These are phyloP conservation scores for Kodamaea anthophila DNA, from an alignment of 1,139 yeast genomes.

Conservation along the genomic window DNA sequence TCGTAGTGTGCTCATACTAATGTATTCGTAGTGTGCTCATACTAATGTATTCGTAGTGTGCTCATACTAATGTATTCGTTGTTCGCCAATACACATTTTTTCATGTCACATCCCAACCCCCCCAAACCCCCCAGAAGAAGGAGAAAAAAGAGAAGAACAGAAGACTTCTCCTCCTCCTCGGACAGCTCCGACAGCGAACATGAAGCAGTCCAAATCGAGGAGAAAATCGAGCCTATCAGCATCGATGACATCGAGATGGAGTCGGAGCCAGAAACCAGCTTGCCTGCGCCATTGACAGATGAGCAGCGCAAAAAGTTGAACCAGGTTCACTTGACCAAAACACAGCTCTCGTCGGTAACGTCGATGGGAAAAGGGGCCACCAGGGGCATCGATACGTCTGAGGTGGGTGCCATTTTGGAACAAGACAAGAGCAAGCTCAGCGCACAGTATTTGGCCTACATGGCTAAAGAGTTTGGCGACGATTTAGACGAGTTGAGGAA, in stretches of 20 bases:
- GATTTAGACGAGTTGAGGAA: constrained; percentile 59
- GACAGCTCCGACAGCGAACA: constrained; percentile 18
- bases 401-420: constrained; percentile 19
- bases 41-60: no score
- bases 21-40: no score
- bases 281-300: constrained; percentile 14
- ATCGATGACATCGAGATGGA: constrained; percentile 37
- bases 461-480: constrained; percentile 55
- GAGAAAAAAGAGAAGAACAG: constrained; percentile 78
- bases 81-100: no score
- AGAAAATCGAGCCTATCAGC: constrained; percentile 15
- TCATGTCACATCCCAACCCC: neutral
- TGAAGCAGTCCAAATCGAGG: constrained; percentile 7
- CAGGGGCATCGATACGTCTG: constrained; percentile 15
- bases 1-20: no score
- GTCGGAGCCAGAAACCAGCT: constrained; percentile 19
- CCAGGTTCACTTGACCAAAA: constrained; percentile 23
- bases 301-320: constrained; percentile 21
- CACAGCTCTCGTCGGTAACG: constrained; percentile 17
- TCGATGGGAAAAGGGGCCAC: constrained; percentile 13
- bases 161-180: constrained; percentile 44
- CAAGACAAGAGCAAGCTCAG: constrained; percentile 39
- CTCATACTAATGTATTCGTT: no score
- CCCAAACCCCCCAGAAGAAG: constrained; percentile 31
- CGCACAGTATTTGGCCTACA: constrained; percentile 46